phyloP scores from a whole-genome alignment of 2,329 filamentous ascomycete species.

The Diplodia scrobiculata region DNA sequence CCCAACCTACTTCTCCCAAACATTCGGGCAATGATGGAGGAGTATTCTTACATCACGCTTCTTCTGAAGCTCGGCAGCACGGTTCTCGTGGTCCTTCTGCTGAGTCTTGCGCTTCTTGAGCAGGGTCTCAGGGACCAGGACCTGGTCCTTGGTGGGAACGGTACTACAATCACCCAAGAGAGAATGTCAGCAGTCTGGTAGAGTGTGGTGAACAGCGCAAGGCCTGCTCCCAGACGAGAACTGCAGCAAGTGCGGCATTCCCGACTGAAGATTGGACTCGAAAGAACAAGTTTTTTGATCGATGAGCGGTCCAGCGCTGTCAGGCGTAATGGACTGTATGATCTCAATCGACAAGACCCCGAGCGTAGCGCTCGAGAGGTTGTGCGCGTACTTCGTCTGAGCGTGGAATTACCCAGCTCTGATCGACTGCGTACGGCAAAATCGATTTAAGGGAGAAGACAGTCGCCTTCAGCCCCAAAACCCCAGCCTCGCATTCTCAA shows the following conservation, averaged over 20 bases:
- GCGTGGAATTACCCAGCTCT: slow-evolving; percentile 24
- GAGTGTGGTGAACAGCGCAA: slow-evolving; percentile 50
- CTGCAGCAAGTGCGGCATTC: slow-evolving; percentile 92
- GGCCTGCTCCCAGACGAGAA: slow-evolving; percentile 82
- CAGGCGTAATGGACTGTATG: slow-evolving; percentile 35
- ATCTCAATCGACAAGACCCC: slow-evolving; percentile 79
- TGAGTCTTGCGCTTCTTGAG: slow-evolving; percentile 99
- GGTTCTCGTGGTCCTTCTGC: slow-evolving; percentile 97
- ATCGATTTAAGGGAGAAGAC: slow-evolving; percentile 74
- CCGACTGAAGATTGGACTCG: slow-evolving; percentile 80
- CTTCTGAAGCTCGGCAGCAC: slow-evolving; percentile 75
- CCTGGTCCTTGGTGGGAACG: slow-evolving; percentile 91
- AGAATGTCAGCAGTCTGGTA: slow-evolving; percentile 56
- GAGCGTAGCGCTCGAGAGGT: slow-evolving; percentile 55
- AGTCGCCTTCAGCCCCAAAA: slow-evolving; percentile 73
- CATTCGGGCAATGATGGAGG: background rate
- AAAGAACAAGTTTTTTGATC: slow-evolving; percentile 68
- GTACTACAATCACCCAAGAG: slow-evolving; percentile 59
- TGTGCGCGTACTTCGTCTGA: slow-evolving; percentile 48
- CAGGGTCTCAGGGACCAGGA: slow-evolving; percentile 98
- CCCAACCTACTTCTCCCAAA: slow-evolving; percentile 43
- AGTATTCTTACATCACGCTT: slow-evolving; percentile 77
- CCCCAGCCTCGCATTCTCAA: slow-evolving; percentile 66
- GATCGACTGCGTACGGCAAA: slow-evolving; percentile 39
- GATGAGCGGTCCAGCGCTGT: slow-evolving; percentile 58